phyloP scores from a whole-genome alignment of 768 basidiomycete genomes.

The Polyporus arcularius region DNA sequence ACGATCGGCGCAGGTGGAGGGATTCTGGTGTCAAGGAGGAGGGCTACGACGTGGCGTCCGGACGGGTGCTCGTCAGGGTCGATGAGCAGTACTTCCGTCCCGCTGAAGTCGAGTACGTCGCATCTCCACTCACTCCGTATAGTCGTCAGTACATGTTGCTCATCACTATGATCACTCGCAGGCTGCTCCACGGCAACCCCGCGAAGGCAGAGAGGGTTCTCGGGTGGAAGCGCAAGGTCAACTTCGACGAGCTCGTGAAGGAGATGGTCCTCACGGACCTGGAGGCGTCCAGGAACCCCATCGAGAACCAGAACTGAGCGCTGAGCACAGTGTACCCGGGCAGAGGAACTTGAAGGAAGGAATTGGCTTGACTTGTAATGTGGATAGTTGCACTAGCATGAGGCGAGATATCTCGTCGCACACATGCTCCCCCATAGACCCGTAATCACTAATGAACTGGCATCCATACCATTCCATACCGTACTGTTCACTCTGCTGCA shows the following conservation, averaged over 20 bases:
- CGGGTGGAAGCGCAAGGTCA: conserved; percentile 87
- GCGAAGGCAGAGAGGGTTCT: conserved; percentile 86
- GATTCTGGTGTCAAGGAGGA: conserved; percentile 76
- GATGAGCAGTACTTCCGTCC: conserved; percentile 93
- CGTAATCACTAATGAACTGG: too few relatives aligned
- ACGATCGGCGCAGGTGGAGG: conserved; percentile 59
- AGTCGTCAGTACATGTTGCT: neutral
- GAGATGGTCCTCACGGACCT: conserved; percentile 92
- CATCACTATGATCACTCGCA: conserved; percentile 29
- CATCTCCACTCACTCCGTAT: neutral
- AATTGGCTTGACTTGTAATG: too few relatives aligned
- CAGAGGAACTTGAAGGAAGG: too few relatives aligned
- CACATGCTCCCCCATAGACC: too few relatives aligned
- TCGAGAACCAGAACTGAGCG: conserved; percentile 80
- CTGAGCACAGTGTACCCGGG: too few relatives aligned
- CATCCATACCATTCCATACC: too few relatives aligned
- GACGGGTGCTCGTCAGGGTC: conserved; percentile 76
- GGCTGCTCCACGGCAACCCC: conserved; percentile 84
- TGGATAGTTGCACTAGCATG: too few relatives aligned
- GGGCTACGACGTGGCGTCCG: conserved; percentile 69
- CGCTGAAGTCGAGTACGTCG: conserved; percentile 89
- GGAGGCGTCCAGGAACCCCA: conserved; percentile 66
- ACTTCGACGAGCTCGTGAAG: conserved; percentile 81
- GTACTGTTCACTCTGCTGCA: too few relatives aligned
- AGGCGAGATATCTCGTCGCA: too few relatives aligned